Base-by-base conservation (phyloP, 2,329 filamentous ascomycete species). In the Alternaria solani region DNA sequence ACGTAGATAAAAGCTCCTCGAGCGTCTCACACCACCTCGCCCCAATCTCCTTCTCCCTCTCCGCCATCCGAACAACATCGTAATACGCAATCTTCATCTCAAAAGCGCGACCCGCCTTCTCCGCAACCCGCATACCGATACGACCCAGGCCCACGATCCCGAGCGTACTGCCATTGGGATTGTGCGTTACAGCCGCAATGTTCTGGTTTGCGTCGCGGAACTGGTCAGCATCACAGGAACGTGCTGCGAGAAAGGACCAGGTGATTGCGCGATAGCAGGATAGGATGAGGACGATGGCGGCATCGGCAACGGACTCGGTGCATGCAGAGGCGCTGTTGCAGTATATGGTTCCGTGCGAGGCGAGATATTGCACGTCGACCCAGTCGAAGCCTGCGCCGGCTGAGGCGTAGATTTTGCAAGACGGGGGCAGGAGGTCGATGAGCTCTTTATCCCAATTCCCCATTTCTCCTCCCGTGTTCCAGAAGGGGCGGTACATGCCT, bases 261-360 rank as follows among this genome's bases (percentile, higher is more conserved):
- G 86, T 83, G 12, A 93, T 84, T 46, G 87, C 83, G 52, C 90
- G 88, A 80, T 92, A 93, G 14, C 86, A 88, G 8, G 86, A 85
- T 51, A 93, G 85, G 66, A 93, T 86, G 67, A 90, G 84, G 70
- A 88, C 88, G 41, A 91, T 82, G 18, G 89, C 87, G 62, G 91
- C 87, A 75, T 93, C 91, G 51, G 90, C 89, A 1, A 92, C 90
- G 5, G 89, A 87, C 70, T 93, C 90, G 7, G 88, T 88, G 36
- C 89, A 89, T 0, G 90, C 89, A 2, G 87, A 84, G 2, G 89
- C 89, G 3, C 87, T 85, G 78, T 93, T 92, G 81, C 90, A 92
- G 79, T 92, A 93, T 52, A 89, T 78, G 63, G 91, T 86, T 38
- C 87, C 89, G 71, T 83, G 83, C 62, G 86, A 81, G 1, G 86